phyloP scores from a whole-genome alignment of 106 monocot species.

The Dioscorea zingiberensis region DNA sequence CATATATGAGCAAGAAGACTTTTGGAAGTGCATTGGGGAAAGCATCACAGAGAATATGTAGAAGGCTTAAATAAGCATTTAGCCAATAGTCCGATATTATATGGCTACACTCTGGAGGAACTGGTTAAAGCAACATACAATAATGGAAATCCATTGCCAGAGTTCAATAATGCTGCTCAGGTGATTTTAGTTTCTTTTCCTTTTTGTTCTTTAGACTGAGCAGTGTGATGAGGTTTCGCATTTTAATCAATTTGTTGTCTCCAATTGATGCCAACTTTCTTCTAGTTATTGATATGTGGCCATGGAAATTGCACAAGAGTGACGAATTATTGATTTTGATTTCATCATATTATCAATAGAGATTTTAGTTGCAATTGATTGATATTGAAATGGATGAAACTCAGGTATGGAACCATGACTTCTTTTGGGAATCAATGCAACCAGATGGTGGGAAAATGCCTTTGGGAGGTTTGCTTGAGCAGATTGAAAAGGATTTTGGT shows the following conservation, averaged over 20 bases:
- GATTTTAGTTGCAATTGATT: not conserved
- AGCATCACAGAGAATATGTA: slow-evolving; percentile 65
- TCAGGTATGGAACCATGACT: slow-evolving; percentile 95
- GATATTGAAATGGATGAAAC: not conserved
- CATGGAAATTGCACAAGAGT: not conserved
- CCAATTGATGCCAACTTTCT: not conserved
- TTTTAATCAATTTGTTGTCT: no score
- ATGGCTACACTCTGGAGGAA: slow-evolving; percentile 86
- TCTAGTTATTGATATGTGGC: not conserved
- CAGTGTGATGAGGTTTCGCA: no score
- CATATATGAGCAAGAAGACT: slow-evolving; percentile 87
- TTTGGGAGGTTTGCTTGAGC: slow-evolving; percentile 62
- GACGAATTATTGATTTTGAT: not conserved
- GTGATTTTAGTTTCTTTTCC: slow-evolving; percentile 18
- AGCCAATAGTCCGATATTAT: slow-evolving; percentile 43
- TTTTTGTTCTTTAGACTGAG: no score
- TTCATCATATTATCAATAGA: not conserved
- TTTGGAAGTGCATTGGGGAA: slow-evolving; percentile 89
- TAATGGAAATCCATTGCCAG: slow-evolving; percentile 93
- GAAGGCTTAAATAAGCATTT: slow-evolving; percentile 88
- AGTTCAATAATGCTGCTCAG: slow-evolving; percentile 88
- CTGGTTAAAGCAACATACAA: slow-evolving; percentile 78
- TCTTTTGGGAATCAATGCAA: slow-evolving; percentile 99
- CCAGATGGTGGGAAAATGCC: slow-evolving; percentile 71
- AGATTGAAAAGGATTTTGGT: slow-evolving; percentile 96